Percentiles rank a stretch among this genome's conserved stretches.
Evolutionary conservation across 2,329 filamentous ascomycete genomes (phyloP).

Genomic region (Monosporascus sp.): DNA sequence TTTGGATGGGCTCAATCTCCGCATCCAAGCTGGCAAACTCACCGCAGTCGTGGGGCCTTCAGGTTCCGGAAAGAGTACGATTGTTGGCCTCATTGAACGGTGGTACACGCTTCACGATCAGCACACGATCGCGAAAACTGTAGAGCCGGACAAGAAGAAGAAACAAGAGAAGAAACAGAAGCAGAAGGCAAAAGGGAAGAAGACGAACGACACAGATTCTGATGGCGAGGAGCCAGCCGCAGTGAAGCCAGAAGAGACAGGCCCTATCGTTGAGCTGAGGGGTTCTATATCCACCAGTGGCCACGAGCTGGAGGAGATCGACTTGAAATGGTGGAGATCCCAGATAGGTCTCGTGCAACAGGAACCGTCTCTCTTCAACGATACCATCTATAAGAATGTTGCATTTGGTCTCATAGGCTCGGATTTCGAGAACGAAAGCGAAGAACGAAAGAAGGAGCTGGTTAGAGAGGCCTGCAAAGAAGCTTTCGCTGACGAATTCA

Average conservation of each 20-base stretch:
- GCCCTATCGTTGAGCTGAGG: conserved; percentile 40
- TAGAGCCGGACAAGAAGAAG: conserved; percentile 41
- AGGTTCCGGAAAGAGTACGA: conserved; percentile 69
- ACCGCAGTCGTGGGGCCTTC: conserved; percentile 71
- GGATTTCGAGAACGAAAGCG: conserved; percentile 45
- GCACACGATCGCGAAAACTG: conserved; percentile 44
- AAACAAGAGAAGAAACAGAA: conserved; percentile 35
- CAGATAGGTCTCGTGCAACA: conserved; percentile 64
- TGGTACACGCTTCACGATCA: conserved; percentile 63
- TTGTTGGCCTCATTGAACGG: conserved; percentile 64
- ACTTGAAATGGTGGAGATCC: conserved; percentile 58
- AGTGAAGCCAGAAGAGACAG: conserved; percentile 28
- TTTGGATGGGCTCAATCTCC: conserved; percentile 52
- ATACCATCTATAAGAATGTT: conserved; percentile 59
- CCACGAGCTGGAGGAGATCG: conserved; percentile 49
- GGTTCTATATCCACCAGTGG: conserved; percentile 51
- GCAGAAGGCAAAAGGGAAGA: conserved; percentile 18
- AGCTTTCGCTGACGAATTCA: conserved; percentile 65
- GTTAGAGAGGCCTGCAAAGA: conserved; percentile 61
- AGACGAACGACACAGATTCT: conserved; percentile 24
- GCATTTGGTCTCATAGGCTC: conserved; percentile 52
- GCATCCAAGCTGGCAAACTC: conserved; percentile 58
- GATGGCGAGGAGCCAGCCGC: conserved; percentile 18
- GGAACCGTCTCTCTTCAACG: conserved; percentile 64
- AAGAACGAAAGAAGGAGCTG: conserved; percentile 52